phyloP scores from a whole-genome alignment of 1,139 yeast genomes.

The Hyphopichia fennica region DNA sequence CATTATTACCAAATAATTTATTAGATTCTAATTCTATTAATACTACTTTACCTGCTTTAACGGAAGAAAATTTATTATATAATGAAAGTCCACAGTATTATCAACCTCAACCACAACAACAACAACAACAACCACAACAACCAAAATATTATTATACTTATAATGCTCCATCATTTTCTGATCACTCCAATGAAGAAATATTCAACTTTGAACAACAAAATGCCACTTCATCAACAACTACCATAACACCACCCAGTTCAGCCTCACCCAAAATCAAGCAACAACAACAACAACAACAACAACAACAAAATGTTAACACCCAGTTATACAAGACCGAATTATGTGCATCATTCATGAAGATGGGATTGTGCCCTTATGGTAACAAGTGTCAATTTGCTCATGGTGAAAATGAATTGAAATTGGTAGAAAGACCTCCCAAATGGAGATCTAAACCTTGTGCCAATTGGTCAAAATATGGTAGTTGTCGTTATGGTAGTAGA shows the following conservation, averaged over 20 bases:
- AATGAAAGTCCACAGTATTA: conserved; percentile 1
- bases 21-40: conserved; percentile 2
- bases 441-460: conserved; percentile 93
- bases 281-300: conserved; percentile 16
- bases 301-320: conserved; percentile 50
- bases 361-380: conserved; percentile 83
- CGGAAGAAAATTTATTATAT: conserved; percentile 20
- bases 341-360: conserved; percentile 74
- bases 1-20: conserved; percentile 19
- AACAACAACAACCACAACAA: conserved; percentile 1
- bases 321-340: conserved; percentile 87
- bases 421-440: conserved; percentile 73
- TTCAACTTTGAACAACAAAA: conserved; percentile 25
- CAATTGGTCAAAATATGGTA: conserved; percentile 81
- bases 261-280: background rate
- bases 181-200: conserved; percentile 19
- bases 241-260: conserved; percentile 8
- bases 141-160: background rate
- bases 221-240: conserved; percentile 6
- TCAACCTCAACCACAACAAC: background rate
- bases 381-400: conserved; percentile 94
- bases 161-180: conserved; percentile 10
- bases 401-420: conserved; percentile 74
- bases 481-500: conserved; percentile 86
- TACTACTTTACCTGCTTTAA: conserved; percentile 18